Percentiles rank a stretch among this genome's conserved stretches.
Conservation (phyloP, 805 yeast genomes). For the Metschnikowia anglica region DNA sequence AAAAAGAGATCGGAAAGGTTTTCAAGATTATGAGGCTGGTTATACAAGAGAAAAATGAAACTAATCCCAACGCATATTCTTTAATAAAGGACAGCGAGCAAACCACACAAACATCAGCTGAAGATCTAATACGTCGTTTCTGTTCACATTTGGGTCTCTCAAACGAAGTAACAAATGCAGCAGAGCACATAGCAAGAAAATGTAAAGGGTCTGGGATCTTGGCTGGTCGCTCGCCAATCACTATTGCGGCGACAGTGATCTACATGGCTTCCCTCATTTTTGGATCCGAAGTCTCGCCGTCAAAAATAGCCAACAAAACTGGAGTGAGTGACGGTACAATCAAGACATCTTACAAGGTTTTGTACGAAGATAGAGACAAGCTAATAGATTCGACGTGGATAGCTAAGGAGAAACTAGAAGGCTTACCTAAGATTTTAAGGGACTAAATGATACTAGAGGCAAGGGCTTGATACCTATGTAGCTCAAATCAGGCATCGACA, state of each 20-base stretch:
- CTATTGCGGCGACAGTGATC: slow-evolving; percentile 96
- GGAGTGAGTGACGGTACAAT: slow-evolving; percentile 98
- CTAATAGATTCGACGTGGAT: slow-evolving; percentile 79
- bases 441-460: too few species aligned
- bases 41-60: slow-evolving; percentile 48
- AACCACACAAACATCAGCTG: slow-evolving; percentile 87
- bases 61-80: slow-evolving; percentile 42
- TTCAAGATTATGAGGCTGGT: slow-evolving; percentile 73
- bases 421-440: slow-evolving; percentile 27
- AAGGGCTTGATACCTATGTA: too few species aligned
- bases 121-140: slow-evolving; percentile 91
- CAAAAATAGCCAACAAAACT: slow-evolving; percentile 83
- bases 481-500: too few species aligned
- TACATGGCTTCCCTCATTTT: slow-evolving; percentile 92
- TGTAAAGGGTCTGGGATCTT: slow-evolving; percentile 90
- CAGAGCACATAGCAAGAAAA: slow-evolving; percentile 86
- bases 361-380: slow-evolving; percentile 64
- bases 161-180: slow-evolving; percentile 83
- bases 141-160: slow-evolving; percentile 91
- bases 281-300: slow-evolving; percentile 70
- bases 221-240: slow-evolving; percentile 95
- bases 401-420: slow-evolving; percentile 57
- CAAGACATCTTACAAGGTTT: slow-evolving; percentile 81
- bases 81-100: slow-evolving; percentile 51
- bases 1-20: slow-evolving; percentile 91